Evolutionary conservation across 2,329 filamentous ascomycete species (phyloP).

Genomic region (Diplodia seriata): DNA sequence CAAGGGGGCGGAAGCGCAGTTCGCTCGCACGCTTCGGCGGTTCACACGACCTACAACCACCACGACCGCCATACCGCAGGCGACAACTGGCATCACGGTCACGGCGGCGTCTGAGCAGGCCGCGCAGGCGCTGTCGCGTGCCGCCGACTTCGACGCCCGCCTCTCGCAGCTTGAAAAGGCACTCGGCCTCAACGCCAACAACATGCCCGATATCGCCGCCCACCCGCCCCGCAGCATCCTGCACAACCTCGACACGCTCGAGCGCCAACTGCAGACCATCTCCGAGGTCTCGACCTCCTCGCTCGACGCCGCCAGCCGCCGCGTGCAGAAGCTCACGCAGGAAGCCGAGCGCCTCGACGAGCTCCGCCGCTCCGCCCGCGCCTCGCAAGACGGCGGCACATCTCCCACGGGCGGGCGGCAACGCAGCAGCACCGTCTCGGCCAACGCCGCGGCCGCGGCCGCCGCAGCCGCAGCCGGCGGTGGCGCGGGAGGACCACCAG

Average conservation of each 20-base stretch:
- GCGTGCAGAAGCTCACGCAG: conserved; percentile 72
- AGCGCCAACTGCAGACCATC: conserved; percentile 79
- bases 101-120: conserved; percentile 38
- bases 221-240: conserved; percentile 71
- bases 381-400: conserved; percentile 20
- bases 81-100: conserved; percentile 1
- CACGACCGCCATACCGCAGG: conserved; percentile 11
- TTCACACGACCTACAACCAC: conserved; percentile 38
- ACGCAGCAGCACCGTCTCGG: conserved; percentile 16
- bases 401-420: conserved; percentile 22
- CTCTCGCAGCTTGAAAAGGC: conserved; percentile 79
- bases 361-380: conserved; percentile 40
- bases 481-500: conserved; percentile 51
- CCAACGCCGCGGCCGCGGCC: conserved; percentile 45
- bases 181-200: conserved; percentile 77
- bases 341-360: conserved; percentile 77
- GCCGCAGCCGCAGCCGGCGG: conserved; percentile 45
- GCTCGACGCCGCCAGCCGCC: conserved; percentile 73
- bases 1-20: conserved; percentile 46
- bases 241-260: conserved; percentile 79
- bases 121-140: conserved; percentile 74
- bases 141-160: conserved; percentile 85
- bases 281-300: conserved; percentile 74
- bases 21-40: conserved; percentile 45
- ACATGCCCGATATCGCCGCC: conserved; percentile 66